Evolutionary conservation across 208 protist species (phyloP).

Genomic region (Wallacemonas sp.): DNA sequence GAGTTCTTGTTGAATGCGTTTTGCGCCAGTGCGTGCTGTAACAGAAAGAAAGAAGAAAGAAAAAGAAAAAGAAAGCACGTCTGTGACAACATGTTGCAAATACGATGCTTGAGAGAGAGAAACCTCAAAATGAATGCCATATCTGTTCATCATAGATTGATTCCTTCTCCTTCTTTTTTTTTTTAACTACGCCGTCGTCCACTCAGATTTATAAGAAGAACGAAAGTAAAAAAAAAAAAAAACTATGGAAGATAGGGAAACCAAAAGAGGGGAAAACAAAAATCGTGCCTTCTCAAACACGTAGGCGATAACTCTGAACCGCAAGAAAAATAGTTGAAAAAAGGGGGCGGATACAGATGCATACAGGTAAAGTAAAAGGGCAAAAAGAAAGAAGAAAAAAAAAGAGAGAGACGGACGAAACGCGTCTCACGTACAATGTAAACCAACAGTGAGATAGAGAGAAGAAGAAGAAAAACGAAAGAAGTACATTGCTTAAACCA

Average conservation of each 20-base stretch:
- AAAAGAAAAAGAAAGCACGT: not conserved
- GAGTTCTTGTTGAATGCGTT: too few relatives aligned
- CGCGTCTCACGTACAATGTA: not conserved
- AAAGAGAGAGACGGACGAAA: not conserved
- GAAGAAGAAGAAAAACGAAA: not conserved
- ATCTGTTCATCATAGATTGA: too few relatives aligned
- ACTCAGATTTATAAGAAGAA: not conserved
- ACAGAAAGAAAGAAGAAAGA: not conserved
- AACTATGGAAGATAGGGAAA: constrained; percentile 11
- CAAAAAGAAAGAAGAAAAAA: constrained; percentile 10
- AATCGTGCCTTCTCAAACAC: too few relatives aligned
- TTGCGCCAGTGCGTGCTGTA: too few relatives aligned
- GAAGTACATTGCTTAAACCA: not conserved
- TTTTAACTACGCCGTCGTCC: not conserved
- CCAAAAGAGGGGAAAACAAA: constrained; percentile 13
- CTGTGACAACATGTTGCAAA: not conserved
- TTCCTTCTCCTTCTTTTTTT: not conserved
- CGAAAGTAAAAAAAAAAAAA: not conserved
- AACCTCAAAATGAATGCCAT: too few relatives aligned
- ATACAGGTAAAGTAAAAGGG: not conserved
- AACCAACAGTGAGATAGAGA: not conserved
- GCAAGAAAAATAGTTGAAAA: not conserved
- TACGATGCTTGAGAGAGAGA: too few relatives aligned
- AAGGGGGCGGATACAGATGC: not conserved
- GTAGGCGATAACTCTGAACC: not conserved